phyloP scores from a whole-genome alignment of 768 basidiomycete genomes.

The Xerocomus potaroensis region DNA sequence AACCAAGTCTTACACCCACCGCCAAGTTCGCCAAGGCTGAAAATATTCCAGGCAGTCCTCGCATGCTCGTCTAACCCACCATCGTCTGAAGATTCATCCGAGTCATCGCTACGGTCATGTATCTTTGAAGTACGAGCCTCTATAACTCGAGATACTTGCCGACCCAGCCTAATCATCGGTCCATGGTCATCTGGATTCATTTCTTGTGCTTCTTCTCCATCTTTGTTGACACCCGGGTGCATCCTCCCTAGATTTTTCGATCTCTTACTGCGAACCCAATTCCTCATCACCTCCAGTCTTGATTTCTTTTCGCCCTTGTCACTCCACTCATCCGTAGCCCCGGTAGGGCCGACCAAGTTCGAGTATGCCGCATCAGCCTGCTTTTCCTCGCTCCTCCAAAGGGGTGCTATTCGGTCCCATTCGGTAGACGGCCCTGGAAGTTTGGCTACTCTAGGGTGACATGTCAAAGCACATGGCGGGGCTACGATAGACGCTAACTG shows the following conservation, averaged over 20 bases:
- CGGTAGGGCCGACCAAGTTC: constrained; percentile 59
- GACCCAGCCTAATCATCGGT: not conserved
- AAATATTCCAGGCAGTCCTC: constrained; percentile 53
- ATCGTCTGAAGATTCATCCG: constrained; percentile 40
- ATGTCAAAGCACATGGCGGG: constrained; percentile 20
- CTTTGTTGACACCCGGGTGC: constrained; percentile 14
- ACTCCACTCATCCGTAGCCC: constrained; percentile 53
- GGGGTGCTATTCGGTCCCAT: not conserved
- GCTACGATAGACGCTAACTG: constrained; percentile 17
- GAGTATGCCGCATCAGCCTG: constrained; percentile 51
- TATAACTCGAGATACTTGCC: not conserved
- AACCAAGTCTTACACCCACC: constrained; percentile 12
- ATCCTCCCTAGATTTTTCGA: constrained; percentile 36
- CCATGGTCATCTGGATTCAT: not conserved
- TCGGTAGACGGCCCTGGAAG: constrained; percentile 24
- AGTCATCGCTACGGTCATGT: constrained; percentile 33
- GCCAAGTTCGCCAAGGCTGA: constrained; percentile 37
- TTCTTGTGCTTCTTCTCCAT: constrained; percentile 8
- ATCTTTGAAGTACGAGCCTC: not conserved
- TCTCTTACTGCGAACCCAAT: constrained; percentile 36
- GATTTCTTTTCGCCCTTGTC: constrained; percentile 41
- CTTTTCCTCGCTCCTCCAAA: constrained; percentile 12
- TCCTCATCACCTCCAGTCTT: constrained; percentile 43
- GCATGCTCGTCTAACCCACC: constrained; percentile 47
- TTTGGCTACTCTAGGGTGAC: constrained; percentile 2